Evolutionary conservation across 306 rosid genomes (phyloP).

Genomic region (Hippophae rhamnoides): DNA sequence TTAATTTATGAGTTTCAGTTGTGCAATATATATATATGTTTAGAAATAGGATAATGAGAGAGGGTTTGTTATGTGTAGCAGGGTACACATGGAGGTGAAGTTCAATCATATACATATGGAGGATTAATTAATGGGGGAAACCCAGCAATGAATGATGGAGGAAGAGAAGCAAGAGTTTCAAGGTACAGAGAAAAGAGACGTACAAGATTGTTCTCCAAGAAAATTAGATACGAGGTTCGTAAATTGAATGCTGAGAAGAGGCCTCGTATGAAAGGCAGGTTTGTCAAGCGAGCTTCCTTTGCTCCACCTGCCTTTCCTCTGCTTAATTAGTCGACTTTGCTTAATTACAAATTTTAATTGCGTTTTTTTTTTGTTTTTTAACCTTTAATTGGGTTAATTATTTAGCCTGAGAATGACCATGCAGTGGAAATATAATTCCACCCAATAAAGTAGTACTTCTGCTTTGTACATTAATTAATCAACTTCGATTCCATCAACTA

Average conservation of each 20-base stretch:
- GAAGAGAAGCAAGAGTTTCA: constrained; percentile 82
- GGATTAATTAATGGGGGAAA: constrained; percentile 30
- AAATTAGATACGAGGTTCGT: constrained; percentile 92
- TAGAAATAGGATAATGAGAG: background rate
- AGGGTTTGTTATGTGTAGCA: constrained; percentile 7
- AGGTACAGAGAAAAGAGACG: constrained; percentile 85
- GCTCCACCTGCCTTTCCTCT: constrained; percentile 35
- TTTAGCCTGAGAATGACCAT: too few relatives aligned
- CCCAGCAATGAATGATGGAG: constrained; percentile 39
- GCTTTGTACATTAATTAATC: too few relatives aligned
- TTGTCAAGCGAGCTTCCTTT: constrained; percentile 64
- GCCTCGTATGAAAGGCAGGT: constrained; percentile 96
- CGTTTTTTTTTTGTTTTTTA: background rate
- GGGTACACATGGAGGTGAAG: constrained; percentile 29
- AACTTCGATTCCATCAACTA: too few relatives aligned
- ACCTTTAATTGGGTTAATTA: background rate
- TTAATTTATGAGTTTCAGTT: too few relatives aligned
- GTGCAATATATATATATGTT: too few relatives aligned
- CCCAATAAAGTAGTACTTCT: too few relatives aligned
- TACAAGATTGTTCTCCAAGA: constrained; percentile 80
- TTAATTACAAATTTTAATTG: background rate
- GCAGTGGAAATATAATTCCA: too few relatives aligned
- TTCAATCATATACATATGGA: constrained; percentile 24
- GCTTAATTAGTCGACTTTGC: constrained; percentile 1
- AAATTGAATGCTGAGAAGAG: constrained; percentile 94